Conservation (phyloP, 2,329 filamentous ascomycete genomes). For the Sporothrix inflata region DNA sequence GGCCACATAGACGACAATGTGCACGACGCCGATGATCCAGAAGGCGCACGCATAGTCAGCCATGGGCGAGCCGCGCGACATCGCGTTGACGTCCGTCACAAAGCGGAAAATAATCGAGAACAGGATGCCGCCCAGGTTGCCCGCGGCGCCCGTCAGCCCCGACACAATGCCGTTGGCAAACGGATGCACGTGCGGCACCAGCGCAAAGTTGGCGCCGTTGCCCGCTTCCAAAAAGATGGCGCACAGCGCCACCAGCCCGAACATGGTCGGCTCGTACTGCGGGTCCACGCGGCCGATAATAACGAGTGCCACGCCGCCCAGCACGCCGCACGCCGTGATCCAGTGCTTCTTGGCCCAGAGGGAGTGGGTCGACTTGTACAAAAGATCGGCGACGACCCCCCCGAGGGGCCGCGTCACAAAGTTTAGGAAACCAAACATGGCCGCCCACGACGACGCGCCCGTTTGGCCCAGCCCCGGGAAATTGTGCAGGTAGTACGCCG, state of each 20-base stretch:
- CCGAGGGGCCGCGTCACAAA: conserved; percentile 68
- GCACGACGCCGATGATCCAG: conserved; percentile 81
- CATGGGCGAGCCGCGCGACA: not conserved
- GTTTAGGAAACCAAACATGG: conserved; percentile 78
- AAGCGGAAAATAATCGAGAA: conserved; percentile 86
- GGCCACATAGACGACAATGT: conserved; percentile 68
- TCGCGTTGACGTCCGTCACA: conserved; percentile 48
- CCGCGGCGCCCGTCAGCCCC: conserved; percentile 75
- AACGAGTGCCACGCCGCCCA: conserved; percentile 63
- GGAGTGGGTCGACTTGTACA: conserved; percentile 42
- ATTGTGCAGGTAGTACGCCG: conserved; percentile 62
- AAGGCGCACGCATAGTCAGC: conserved; percentile 70
- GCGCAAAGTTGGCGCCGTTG: conserved; percentile 84
- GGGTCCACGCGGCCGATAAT: conserved; percentile 67
- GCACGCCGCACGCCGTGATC: conserved; percentile 63
- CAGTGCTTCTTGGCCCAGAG: conserved; percentile 59
- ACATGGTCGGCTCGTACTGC: conserved; percentile 64
- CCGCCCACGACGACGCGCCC: conserved; percentile 62
- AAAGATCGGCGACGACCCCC: conserved; percentile 57
- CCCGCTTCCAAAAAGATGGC: conserved; percentile 82
- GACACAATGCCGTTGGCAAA: conserved; percentile 78
- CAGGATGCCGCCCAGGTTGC: conserved; percentile 83
- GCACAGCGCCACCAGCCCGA: conserved; percentile 75
- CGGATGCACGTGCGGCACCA: conserved; percentile 86
- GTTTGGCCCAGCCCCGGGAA: conserved; percentile 62